Conservation (phyloP, 345 rosid genomes). For the Mercurialis annua region DNA sequence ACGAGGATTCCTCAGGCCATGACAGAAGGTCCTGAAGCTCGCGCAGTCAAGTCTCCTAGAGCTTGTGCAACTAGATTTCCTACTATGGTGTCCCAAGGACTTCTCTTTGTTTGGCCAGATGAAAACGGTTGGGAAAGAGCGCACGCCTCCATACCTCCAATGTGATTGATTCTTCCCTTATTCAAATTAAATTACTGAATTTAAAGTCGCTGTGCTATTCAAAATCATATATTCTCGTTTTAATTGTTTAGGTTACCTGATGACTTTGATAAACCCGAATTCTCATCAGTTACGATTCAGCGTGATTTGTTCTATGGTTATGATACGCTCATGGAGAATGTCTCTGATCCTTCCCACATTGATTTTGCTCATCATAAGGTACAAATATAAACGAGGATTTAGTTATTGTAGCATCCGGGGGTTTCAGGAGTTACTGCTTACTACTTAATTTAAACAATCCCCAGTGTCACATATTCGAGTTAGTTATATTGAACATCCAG, state of each 20-base stretch:
- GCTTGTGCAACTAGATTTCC: constrained; percentile 83
- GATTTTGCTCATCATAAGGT: constrained; percentile 99
- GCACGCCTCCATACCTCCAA: constrained; percentile 61
- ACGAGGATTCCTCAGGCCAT: constrained; percentile 84
- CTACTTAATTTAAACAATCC: not conserved
- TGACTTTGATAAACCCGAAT: constrained; percentile 81
- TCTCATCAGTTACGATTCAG: constrained; percentile 82
- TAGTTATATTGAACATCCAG: not conserved
- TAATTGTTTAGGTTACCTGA: constrained; percentile 69
- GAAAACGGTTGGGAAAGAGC: constrained; percentile 89
- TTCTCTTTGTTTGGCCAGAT: constrained; percentile 98
- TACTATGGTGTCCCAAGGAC: constrained; percentile 85
- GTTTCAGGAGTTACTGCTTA: not conserved
- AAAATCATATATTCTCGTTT: constrained; percentile 3
- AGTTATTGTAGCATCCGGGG: not conserved
- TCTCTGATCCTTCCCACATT: constrained; percentile 97
- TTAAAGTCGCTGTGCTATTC: not conserved
- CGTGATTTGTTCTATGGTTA: constrained; percentile 90
- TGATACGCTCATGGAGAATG: constrained; percentile 97
- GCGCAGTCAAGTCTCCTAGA: constrained; percentile 72
- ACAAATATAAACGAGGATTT: constrained; percentile 9
- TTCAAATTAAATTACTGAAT: not conserved
- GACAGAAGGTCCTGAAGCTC: constrained; percentile 90
- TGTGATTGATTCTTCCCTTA: constrained; percentile 32
- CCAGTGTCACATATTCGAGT: not conserved